Conservation (phyloP, 352 stramenopile genomes). For the Saprolegnia diclina region DNA sequence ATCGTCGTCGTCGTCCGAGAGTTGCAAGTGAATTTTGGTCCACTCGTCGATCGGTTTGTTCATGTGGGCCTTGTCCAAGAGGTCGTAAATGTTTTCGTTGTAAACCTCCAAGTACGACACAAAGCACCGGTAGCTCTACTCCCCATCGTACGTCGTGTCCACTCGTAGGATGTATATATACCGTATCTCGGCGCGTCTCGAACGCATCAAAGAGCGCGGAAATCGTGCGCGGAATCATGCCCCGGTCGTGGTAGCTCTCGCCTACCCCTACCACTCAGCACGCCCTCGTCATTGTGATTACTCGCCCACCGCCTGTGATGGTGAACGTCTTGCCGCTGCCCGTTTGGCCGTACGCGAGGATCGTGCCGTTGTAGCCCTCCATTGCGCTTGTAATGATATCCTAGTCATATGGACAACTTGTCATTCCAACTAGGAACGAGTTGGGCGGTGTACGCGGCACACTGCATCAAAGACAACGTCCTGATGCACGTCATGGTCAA, state of each 20-base stretch:
- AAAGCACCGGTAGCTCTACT: conserved; percentile 65
- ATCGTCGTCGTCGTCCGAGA: conserved; percentile 56
- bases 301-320: conserved; percentile 44
- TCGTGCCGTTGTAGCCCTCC: conserved; percentile 70
- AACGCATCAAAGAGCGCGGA: conserved; percentile 89
- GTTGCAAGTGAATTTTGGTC: conserved; percentile 69
- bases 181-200: conserved; percentile 40
- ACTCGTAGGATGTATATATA: too few relatives aligned
- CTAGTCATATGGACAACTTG: conserved; percentile 26
- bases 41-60: conserved; percentile 71
- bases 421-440: conserved; percentile 9
- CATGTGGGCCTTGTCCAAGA: conserved; percentile 66
- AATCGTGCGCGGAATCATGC: conserved; percentile 92
- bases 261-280: conserved; percentile 38
- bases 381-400: conserved; percentile 67
- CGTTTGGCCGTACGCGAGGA: conserved; percentile 65
- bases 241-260: conserved; percentile 91
- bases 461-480: conserved; percentile 65
- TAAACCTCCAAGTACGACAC: conserved; percentile 97
- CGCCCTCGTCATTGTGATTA: neutral
- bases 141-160: too few relatives aligned
- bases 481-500: conserved; percentile 55
- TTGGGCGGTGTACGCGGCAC: conserved; percentile 37
- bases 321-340: conserved; percentile 74
- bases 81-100: conserved; percentile 94